Percentiles rank a stretch among this genome's conserved stretches.
These are phyloP conservation scores for Lentinula edodes DNA, from an alignment of 768 basidiomycete genomes.

Conservation along the genomic window DNA sequence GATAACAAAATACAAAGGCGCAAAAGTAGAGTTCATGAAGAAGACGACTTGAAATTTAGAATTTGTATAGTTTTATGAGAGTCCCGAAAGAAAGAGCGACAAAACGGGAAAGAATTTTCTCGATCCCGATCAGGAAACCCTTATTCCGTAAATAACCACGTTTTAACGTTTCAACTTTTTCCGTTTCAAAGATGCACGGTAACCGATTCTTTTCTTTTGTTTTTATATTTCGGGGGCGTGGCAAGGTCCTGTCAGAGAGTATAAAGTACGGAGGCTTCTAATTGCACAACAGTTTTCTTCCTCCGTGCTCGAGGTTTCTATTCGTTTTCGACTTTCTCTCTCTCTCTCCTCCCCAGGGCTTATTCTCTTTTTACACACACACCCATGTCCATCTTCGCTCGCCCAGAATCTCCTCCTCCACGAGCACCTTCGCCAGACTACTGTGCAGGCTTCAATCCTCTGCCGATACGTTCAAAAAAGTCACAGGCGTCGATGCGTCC, in stretches of 20 bases:
- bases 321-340: background rate
- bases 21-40: background rate
- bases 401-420: constrained; percentile 4
- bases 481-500: background rate
- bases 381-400: constrained; percentile 1
- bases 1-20: background rate
- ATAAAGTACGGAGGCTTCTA: background rate
- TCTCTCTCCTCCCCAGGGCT: background rate
- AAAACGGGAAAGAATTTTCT: background rate
- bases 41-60: background rate
- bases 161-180: background rate
- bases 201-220: background rate
- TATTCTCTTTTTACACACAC: background rate
- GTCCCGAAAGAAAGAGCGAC: background rate
- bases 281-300: background rate
- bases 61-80: background rate
- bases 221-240: background rate
- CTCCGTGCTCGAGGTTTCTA: background rate
- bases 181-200: background rate
- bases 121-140: background rate
- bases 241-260: background rate
- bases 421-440: background rate
- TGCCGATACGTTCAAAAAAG: background rate
- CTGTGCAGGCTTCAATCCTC: background rate
- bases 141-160: background rate